These are phyloP conservation scores for Nematodospora anomalae DNA, from an alignment of 1,139 yeast species.

Conservation along the genomic window DNA sequence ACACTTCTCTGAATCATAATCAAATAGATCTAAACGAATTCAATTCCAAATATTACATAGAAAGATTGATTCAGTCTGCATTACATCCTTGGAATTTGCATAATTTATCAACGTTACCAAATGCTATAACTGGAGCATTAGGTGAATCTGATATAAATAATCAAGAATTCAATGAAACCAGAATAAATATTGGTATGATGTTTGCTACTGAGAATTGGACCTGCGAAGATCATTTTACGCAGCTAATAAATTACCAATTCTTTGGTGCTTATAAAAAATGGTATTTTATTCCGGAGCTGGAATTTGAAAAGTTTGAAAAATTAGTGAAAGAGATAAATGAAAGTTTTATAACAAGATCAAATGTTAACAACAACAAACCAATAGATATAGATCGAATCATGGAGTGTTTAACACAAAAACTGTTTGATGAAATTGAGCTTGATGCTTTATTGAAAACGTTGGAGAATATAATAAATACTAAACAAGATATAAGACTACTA, in stretches of 20 bases:
- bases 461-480: slow-evolving; percentile 32
- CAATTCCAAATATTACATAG: slow-evolving; percentile 24
- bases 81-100: slow-evolving; percentile 70
- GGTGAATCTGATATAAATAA: slow-evolving; percentile 43
- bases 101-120: slow-evolving; percentile 58
- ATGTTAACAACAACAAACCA: slow-evolving; percentile 23
- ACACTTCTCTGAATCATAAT: slow-evolving; percentile 1
- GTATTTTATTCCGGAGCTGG: slow-evolving; percentile 77
- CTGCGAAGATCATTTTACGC: slow-evolving; percentile 74
- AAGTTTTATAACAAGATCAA: slow-evolving; percentile 19
- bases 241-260: slow-evolving; percentile 65
- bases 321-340: slow-evolving; percentile 27
- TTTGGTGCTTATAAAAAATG: slow-evolving; percentile 72
- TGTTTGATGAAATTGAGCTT: slow-evolving; percentile 22
- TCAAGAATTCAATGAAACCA: slow-evolving; percentile 31
- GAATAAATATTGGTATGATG: slow-evolving; percentile 55
- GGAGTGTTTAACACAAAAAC: slow-evolving; percentile 14
- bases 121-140: slow-evolving; percentile 49
- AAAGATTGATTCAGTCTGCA: slow-evolving; percentile 23
- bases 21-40: slow-evolving; percentile 15
- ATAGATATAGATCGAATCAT: slow-evolving; percentile 18
- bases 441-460: slow-evolving; percentile 30
- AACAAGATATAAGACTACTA: slow-evolving; percentile 23
- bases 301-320: slow-evolving; percentile 60
- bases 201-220: slow-evolving; percentile 75